Evolutionary conservation across 768 basidiomycete genomes (phyloP).

Genomic region (Fibroporia radiculosa): DNA sequence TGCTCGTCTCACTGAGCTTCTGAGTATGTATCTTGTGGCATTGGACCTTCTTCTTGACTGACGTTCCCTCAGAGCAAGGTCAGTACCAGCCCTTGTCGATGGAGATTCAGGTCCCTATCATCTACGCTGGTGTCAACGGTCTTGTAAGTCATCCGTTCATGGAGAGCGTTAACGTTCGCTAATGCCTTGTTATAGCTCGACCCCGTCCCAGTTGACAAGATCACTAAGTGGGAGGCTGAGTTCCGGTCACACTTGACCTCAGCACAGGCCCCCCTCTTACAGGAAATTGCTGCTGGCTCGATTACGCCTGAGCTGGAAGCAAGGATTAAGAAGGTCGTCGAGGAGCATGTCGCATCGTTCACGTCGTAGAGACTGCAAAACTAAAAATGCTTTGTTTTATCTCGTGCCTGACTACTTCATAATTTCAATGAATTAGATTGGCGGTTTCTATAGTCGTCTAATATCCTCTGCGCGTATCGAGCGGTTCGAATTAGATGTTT

Average conservation of each 20-base stretch:
- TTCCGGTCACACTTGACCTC: constrained; percentile 84
- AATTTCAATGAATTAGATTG: constrained; percentile 10
- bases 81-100: constrained; percentile 94
- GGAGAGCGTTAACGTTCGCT: background rate
- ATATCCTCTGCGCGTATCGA: background rate
- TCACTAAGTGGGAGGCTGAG: constrained; percentile 86
- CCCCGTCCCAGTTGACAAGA: constrained; percentile 89
- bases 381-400: constrained; percentile 14
- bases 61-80: constrained; percentile 70
- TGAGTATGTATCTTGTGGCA: constrained; percentile 46
- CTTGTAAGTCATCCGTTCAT: constrained; percentile 48
- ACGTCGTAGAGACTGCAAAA: constrained; percentile 28
- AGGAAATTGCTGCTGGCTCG: constrained; percentile 75
- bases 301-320: constrained; percentile 88
- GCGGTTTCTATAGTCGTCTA: constrained; percentile 15
- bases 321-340: constrained; percentile 92
- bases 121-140: constrained; percentile 99
- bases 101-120: constrained; percentile 96
- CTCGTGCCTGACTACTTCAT: constrained; percentile 7
- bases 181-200: constrained; percentile 54
- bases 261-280: constrained; percentile 67
- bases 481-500: too few relatives aligned
- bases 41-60: constrained; percentile 12
- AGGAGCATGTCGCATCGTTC: constrained; percentile 82
- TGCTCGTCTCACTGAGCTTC: constrained; percentile 94